A percentile compares a stretch with the other conserved stretches of the same genome.
These are phyloP conservation scores for Capsella rubella DNA, from an alignment of 441 rosid species.

Conservation along the genomic window DNA sequence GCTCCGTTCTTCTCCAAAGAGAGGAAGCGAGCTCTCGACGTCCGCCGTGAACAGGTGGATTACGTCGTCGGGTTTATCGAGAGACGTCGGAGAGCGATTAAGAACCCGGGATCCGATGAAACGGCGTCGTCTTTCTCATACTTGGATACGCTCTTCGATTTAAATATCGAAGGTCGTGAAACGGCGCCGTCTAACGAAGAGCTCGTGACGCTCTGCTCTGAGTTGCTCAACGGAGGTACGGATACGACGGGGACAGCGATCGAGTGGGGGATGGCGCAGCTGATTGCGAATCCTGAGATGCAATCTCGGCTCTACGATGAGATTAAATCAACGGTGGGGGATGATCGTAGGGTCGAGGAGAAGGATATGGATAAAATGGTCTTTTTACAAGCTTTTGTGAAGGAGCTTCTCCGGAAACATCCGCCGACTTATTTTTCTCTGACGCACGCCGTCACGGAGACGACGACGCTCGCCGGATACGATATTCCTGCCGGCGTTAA, in stretches of 20 bases:
- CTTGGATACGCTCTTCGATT: constrained; percentile 69
- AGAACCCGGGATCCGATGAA: constrained; percentile 57
- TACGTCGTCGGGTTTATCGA: constrained; percentile 63
- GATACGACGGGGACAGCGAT: constrained; percentile 86
- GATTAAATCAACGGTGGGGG: constrained; percentile 58
- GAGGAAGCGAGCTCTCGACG: constrained; percentile 60
- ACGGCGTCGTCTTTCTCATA: constrained; percentile 74
- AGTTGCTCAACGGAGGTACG: constrained; percentile 87
- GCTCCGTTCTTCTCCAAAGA: constrained; percentile 79
- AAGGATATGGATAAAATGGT: constrained; percentile 69
- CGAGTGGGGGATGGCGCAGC: constrained; percentile 94
- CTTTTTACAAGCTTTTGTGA: constrained; percentile 67
- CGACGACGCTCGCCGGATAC: constrained; percentile 70
- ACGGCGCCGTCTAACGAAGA: constrained; percentile 69
- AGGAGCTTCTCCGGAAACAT: constrained; percentile 82
- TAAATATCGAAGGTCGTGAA: constrained; percentile 61
- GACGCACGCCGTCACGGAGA: constrained; percentile 74
- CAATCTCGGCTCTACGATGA: constrained; percentile 75
- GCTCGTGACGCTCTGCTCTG: constrained; percentile 85
- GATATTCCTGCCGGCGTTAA: constrained; percentile 68
- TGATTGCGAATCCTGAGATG: constrained; percentile 67
- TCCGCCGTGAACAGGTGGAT: constrained; percentile 67
- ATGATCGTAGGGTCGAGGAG: constrained; percentile 60
- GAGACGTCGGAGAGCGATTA: constrained; percentile 57
- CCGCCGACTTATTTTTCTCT: constrained; percentile 84